Conservation (phyloP, 2,329 filamentous ascomycete genomes). For the Pseudogymnoascus sp. region DNA sequence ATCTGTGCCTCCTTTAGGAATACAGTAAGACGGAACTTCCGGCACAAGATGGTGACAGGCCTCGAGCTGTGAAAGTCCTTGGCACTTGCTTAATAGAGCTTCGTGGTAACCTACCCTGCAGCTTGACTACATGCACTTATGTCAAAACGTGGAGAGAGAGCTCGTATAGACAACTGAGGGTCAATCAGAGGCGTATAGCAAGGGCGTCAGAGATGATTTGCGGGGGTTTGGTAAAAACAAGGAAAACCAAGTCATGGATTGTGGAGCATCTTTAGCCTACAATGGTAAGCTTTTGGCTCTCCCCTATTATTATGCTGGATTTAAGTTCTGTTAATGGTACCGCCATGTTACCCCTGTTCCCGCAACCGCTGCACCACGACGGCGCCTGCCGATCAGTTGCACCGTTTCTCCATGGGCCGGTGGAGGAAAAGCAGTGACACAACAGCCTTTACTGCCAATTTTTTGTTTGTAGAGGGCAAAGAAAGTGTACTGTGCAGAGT, state of each 20-base stretch:
- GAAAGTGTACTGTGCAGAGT: background rate
- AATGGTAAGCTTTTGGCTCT: background rate
- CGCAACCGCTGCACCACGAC: background rate
- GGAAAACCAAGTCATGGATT: background rate
- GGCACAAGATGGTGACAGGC: background rate
- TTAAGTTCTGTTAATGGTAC: background rate
- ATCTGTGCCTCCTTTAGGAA: background rate
- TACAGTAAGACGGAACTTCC: background rate
- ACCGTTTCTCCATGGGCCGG: background rate
- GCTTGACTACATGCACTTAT: background rate
- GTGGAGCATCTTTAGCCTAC: background rate
- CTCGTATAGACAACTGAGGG: background rate
- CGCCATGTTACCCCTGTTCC: background rate
- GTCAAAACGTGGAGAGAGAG: background rate
- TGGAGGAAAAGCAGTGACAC: background rate
- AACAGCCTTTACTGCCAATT: background rate
- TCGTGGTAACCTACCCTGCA: background rate
- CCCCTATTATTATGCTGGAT: background rate
- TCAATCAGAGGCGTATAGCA: background rate
- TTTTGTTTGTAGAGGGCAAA: background rate
- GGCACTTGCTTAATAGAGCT: background rate
- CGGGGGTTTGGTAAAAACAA: background rate
- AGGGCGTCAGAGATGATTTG: background rate
- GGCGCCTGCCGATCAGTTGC: background rate
- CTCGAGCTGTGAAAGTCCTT: background rate